Evolutionary conservation across 164 flowering plant genomes (phyloP).

Genomic region (Aristolochia fimbriata): DNA sequence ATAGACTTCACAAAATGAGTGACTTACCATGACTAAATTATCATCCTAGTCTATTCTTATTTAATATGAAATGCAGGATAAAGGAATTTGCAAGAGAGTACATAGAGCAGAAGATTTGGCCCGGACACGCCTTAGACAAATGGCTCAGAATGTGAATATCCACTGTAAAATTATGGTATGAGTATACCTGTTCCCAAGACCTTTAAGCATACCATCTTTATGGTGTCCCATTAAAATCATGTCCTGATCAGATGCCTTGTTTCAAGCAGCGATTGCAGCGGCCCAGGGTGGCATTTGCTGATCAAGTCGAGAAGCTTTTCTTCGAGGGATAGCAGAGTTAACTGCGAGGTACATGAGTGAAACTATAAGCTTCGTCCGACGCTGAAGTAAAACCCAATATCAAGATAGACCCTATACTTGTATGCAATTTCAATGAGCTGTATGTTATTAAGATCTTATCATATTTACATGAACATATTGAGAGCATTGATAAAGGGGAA

Average conservation of each 20-base stretch:
- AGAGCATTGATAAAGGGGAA: too few species aligned
- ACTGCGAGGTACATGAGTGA: too few species aligned
- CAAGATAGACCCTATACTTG: too few species aligned
- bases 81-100: conserved; percentile 37
- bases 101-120: conserved; percentile 32
- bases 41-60: neutral
- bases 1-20: too few species aligned
- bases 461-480: too few species aligned
- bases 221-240: neutral
- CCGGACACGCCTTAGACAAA: conserved; percentile 24
- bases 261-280: conserved; percentile 23
- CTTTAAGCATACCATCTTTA: too few species aligned
- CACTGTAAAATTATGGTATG: conserved; percentile 41
- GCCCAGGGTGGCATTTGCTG: conserved; percentile 35
- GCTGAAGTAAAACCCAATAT: too few species aligned
- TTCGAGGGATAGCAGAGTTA: neutral
- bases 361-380: too few species aligned
- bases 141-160: conserved; percentile 33
- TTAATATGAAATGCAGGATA: conserved; percentile 17
- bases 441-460: too few species aligned
- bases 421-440: too few species aligned
- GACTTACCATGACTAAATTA: too few species aligned
- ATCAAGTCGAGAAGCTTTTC: conserved; percentile 13
- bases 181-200: neutral
- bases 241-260: neutral